phyloP scores from a whole-genome alignment of 225 moss, liverwort and hornwort genomes.

The Straminergon stramineum region DNA sequence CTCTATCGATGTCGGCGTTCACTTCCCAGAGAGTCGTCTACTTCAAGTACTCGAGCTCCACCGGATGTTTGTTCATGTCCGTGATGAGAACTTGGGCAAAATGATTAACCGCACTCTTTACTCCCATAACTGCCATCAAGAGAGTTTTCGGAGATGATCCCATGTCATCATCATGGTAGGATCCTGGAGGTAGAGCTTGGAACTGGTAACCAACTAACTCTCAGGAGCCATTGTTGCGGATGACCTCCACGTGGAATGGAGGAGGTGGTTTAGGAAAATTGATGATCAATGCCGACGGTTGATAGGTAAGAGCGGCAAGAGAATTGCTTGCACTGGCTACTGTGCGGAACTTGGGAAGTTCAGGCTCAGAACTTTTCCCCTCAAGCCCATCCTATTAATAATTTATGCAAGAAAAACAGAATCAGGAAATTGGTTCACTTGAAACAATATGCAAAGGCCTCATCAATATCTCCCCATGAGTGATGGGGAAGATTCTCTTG shows the following conservation, averaged over 20 bases:
- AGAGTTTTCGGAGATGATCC: too few relatives aligned
- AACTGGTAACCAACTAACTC: not conserved
- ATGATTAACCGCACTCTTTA: not conserved
- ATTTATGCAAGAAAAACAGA: not conserved
- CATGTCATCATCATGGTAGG: not conserved
- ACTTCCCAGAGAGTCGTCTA: not conserved
- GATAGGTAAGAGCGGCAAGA: not conserved
- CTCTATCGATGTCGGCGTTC: not conserved
- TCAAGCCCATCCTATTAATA: not conserved
- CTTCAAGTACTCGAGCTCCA: not conserved
- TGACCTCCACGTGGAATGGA: not conserved
- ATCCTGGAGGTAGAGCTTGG: not conserved
- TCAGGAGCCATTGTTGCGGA: not conserved
- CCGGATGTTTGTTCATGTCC: not conserved
- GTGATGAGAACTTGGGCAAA: conserved; percentile 4
- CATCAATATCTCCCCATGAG: not conserved
- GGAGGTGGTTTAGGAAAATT: not conserved
- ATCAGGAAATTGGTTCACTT: not conserved
- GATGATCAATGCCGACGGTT: too few relatives aligned
- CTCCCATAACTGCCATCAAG: not conserved
- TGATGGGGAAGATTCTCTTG: too few relatives aligned
- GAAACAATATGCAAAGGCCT: not conserved
- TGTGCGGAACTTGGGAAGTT: not conserved
- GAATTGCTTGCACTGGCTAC: not conserved
- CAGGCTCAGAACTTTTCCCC: not conserved